Percentiles rank a stretch among this genome's conserved stretches.
Evolutionary conservation across 768 basidiomycete species (phyloP).

Genomic region (Guyanaporus albipodus): DNA sequence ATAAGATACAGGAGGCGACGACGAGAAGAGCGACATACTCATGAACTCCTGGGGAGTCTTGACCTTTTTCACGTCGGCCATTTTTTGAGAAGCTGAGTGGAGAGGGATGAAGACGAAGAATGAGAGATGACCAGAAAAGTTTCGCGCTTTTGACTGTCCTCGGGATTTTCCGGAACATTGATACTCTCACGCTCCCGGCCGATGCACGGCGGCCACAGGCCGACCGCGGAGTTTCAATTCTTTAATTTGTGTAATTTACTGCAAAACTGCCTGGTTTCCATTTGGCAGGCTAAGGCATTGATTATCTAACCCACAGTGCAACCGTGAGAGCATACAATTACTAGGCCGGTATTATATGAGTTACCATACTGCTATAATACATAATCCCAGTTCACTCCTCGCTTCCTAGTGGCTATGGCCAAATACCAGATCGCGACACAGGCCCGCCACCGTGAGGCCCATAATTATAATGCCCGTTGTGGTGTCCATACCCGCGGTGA

Average conservation of each 20-base stretch:
- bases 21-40: constrained; percentile 37
- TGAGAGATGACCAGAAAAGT: constrained; percentile 46
- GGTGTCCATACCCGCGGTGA: constrained; percentile 25
- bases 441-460: constrained; percentile 18
- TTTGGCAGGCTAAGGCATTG: too few relatives aligned
- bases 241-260: too few relatives aligned
- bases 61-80: constrained; percentile 79
- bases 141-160: constrained; percentile 38
- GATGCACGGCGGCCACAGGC: constrained; percentile 15
- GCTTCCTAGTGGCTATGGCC: constrained; percentile 24
- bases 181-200: constrained; percentile 29
- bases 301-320: too few relatives aligned
- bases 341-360: constrained; percentile 13
- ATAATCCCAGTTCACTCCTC: constrained; percentile 5
- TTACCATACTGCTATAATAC: constrained; percentile 17
- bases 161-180: constrained; percentile 30
- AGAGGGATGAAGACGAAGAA: constrained; percentile 42
- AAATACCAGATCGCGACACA: constrained; percentile 20
- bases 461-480: constrained; percentile 23
- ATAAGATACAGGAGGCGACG: constrained; percentile 9
- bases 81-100: constrained; percentile 53
- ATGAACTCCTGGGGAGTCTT: constrained; percentile 93
- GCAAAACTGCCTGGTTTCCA: too few relatives aligned
- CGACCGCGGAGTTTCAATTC: too few relatives aligned
- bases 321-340: constrained; percentile 7